Percentiles rank a stretch among this genome's conserved stretches.
phyloP scores from a whole-genome alignment of 495 filamentous ascomycete species.

The Pyrenula massariospora region DNA sequence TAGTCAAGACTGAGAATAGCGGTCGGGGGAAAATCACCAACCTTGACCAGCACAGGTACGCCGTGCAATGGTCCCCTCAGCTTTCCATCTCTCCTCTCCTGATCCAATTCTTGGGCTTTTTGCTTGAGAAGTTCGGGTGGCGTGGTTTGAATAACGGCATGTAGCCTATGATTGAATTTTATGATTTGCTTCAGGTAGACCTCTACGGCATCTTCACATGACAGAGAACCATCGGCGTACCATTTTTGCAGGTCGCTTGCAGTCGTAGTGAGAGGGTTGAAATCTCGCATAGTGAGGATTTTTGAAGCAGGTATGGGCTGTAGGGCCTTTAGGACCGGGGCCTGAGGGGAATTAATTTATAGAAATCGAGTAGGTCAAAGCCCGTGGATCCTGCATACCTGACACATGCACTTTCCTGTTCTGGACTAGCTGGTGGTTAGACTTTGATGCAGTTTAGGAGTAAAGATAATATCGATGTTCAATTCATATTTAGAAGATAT shows the following conservation, averaged over 20 bases:
- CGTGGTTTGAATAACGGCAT: constrained; percentile 25
- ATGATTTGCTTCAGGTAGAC: constrained; percentile 38
- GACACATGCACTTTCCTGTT: too few species aligned
- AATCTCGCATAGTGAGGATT: background rate
- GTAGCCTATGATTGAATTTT: constrained; percentile 21
- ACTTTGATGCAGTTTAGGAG: too few species aligned
- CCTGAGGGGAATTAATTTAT: too few species aligned
- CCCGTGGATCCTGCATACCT: too few species aligned
- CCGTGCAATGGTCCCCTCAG: constrained; percentile 17
- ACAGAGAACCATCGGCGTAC: background rate
- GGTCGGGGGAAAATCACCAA: too few species aligned
- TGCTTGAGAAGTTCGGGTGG: constrained; percentile 17
- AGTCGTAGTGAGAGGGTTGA: background rate
- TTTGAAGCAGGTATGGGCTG: too few species aligned
- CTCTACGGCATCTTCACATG: background rate
- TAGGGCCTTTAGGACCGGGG: too few species aligned
- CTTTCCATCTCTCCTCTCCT: constrained; percentile 13
- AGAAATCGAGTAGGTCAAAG: too few species aligned
- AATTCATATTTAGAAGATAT: too few species aligned
- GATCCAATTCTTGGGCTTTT: constrained; percentile 15
- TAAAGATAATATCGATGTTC: too few species aligned
- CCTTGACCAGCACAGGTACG: constrained; percentile 16
- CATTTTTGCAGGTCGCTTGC: background rate
- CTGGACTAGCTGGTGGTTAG: too few species aligned
- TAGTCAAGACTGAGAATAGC: too few species aligned